Base-by-base conservation (phyloP, 805 yeast genomes). In the Candida montana region DNA sequence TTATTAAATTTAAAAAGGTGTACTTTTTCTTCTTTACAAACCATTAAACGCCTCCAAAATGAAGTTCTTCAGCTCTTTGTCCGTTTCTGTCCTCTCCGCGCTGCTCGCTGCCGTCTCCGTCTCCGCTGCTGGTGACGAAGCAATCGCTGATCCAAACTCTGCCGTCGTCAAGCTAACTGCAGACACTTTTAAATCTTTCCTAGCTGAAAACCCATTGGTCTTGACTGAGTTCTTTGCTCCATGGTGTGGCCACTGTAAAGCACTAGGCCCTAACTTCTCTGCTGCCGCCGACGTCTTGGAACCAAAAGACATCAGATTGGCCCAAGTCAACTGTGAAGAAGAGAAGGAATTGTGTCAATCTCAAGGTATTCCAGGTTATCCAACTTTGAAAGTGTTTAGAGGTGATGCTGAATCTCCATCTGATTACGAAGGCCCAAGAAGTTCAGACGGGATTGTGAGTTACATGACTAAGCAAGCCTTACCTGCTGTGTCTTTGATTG, bases 211-310 rank as follows among this genome's bases (percentile, higher is more conserved):
- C 68, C 84, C 88, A 28, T 71, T 90, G 52, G 95, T 87, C 18
- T 67, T 87, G 48, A 83, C 91, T 17, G 95, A 87, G 65, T 87
- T 87, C 66, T 87, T 82, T 62, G 95, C 95, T 15, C 95, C 97
- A 61, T 91, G 98, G 97, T 90, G 97, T 73, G 96, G 96, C 15
- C 93, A 90, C 69, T 90, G 97, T 74, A 88, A 90, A 71, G 75
- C 75, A 37, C 68, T 87, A 50, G 95, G 88, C 11, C 96, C 96
- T 28, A 82, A 87, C 63, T 85, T 74, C 52, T 69, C 79, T 40
- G 64, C 75, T 53, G 95, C 95, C 39, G 87, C 91, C 38, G 79
- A 81, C 52, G 53, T 57, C 16, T 71, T 85, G 58, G 71, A 70
- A 36, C 75, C 70, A 39, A 76, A 83, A 47, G 68, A 75, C 41